Evolutionary conservation across 345 rosid species (phyloP), one percentile per base, ranked within the genome.

Genomic region (Citrus reticulata): DNA sequence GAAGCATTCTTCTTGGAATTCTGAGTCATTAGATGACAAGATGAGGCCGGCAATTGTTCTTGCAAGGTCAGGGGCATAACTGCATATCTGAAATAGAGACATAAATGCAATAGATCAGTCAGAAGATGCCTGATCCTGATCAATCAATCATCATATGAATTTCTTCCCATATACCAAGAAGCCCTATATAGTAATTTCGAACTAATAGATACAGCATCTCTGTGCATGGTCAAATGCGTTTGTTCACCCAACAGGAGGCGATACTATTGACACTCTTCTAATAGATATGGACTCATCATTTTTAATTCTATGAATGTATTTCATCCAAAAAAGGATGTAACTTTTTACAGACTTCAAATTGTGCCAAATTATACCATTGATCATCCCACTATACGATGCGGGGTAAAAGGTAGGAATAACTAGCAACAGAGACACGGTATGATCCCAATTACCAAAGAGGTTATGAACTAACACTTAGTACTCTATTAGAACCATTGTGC

Each of bases 61-160:
- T 77, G 99, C 94, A 75, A 96, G 95, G 84, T 88, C 97, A 79
- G 99, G 97, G 58, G 91, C 98, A 81, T 93, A 86, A 78, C 89
- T 86, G 85, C 90, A 85, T 80, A 89, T 90, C 98, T 96, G 86
- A 68, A 58, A 32, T 30, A 62, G 9, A 57, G 58, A 25, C 58
- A 42, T 0, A 61, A 16, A 57, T 27, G 54, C 13, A 9, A 39
- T 54, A 22, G 27, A 75, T 58, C 39, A 75, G 22, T 16, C n/a
- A 58, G 70, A 54, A 55, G 51, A 65, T 64, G 55, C 42, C 5
- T 46, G 51, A 13, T 46, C 17, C 16, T 46, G 51, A 46, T 76
- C 0, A 39, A 63, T 25, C 29, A 76, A 32, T 29, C 72, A 81
- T 61, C 59, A n/a, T 10, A n/a, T 3, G 8, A 16, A 49, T 34